Evolutionary conservation across 139 green algal genomes (phyloP).

Genomic region (Volvox africanus): DNA sequence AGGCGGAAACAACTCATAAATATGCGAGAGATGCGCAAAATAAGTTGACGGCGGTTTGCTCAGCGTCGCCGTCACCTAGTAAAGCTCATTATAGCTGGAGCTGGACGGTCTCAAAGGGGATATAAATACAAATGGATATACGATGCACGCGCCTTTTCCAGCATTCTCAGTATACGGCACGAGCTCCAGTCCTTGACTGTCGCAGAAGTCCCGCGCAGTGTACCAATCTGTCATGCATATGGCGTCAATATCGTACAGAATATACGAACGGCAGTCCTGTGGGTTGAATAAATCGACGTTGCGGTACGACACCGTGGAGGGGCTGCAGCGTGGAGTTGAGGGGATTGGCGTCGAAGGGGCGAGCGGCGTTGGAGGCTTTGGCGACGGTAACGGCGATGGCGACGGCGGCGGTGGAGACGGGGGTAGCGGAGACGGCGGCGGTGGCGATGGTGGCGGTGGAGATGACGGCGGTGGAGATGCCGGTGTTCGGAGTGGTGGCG

Average conservation of each 20-base stretch:
- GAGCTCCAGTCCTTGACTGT: neutral
- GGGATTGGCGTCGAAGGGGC: no score
- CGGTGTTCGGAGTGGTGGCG: neutral
- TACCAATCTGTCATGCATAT: neutral
- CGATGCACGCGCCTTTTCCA: neutral
- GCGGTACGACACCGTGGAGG: neutral
- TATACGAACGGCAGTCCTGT: constrained; percentile 20
- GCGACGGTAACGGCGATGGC: neutral
- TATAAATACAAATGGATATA: no score
- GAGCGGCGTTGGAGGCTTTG: neutral
- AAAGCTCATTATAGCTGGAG: no score
- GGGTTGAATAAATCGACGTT: neutral
- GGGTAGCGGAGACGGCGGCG: neutral
- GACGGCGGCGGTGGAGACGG: neutral
- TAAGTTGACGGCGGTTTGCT: no score
- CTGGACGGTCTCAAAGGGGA: no score
- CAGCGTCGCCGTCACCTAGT: no score
- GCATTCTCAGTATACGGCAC: neutral
- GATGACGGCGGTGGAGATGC: neutral
- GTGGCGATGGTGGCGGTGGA: neutral
- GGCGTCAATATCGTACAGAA: constrained; percentile 30
- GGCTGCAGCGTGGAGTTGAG: neutral
- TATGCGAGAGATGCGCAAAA: no score
- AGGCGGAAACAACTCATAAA: no score
- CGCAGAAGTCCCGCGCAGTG: neutral